Conservation (phyloP, 1,139 yeast genomes). For the Pichia sp. region DNA sequence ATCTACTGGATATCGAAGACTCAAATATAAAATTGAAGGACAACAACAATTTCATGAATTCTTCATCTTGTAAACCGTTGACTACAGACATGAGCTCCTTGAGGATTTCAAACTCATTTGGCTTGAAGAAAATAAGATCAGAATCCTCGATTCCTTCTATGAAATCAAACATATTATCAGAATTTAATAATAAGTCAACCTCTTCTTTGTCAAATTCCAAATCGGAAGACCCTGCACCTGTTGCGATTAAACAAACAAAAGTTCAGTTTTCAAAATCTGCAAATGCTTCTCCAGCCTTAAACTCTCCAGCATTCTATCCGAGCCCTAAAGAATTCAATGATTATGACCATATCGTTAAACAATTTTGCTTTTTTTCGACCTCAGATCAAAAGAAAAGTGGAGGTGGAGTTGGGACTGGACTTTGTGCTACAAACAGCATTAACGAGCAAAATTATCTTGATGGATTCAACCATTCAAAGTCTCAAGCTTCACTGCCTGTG, state of each 20-base stretch:
- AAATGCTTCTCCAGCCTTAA: conserved; percentile 10
- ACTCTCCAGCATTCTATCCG: conserved; percentile 11
- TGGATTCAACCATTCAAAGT: neutral
- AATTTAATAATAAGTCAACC: conserved; percentile 8
- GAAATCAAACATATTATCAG: conserved; percentile 6
- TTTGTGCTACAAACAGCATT: neutral
- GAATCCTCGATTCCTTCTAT: conserved; percentile 28
- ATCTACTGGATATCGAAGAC: conserved; percentile 26
- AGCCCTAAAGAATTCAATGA: conserved; percentile 18
- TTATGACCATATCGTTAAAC: conserved; percentile 29
- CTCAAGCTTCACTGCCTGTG: conserved; percentile 4
- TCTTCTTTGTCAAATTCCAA: conserved; percentile 4
- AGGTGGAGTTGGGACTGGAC: neutral
- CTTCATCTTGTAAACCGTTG: conserved; percentile 15
- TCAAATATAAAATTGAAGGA: conserved; percentile 27
- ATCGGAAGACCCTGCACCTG: neutral
- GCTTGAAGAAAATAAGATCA: conserved; percentile 29
- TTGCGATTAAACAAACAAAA: neutral
- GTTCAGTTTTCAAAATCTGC: conserved; percentile 12
- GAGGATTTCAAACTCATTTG: conserved; percentile 25
- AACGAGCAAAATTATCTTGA: conserved; percentile 1
- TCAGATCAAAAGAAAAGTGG: neutral
- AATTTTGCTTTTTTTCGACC: conserved; percentile 30
- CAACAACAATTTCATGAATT: conserved; percentile 26
- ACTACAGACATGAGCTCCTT: conserved; percentile 14